These are phyloP conservation scores for Rheum nobile DNA, from an alignment of 148 eudicot species.

Conservation along the genomic window DNA sequence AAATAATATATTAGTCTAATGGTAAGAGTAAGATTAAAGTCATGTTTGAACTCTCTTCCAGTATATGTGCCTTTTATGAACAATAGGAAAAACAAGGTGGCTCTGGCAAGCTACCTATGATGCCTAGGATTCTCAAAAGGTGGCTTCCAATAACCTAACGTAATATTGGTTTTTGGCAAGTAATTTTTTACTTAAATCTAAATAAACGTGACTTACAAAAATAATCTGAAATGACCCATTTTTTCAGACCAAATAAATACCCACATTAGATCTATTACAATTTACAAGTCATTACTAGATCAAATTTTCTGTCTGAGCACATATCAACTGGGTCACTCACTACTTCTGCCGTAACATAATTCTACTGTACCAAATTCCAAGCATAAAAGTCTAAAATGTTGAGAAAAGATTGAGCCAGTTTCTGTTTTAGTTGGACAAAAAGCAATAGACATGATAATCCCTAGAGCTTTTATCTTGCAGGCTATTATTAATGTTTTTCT, in stretches of 20 bases:
- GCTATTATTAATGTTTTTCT: neutral
- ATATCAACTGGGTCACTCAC: neutral
- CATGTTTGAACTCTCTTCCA: neutral
- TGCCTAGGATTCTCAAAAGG: neutral
- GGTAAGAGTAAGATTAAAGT: neutral
- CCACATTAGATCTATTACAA: neutral
- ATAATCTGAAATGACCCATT: neutral
- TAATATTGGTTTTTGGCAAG: neutral
- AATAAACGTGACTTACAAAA: neutral
- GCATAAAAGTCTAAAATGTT: neutral
- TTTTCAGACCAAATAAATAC: neutral
- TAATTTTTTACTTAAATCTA: neutral
- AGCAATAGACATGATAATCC: neutral
- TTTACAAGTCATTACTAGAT: neutral
- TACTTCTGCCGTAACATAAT: neutral
- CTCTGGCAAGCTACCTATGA: neutral
- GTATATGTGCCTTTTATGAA: neutral
- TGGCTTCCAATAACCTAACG: neutral
- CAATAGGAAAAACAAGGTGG: neutral
- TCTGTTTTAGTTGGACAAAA: neutral
- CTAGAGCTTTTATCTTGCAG: neutral
- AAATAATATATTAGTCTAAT: neutral
- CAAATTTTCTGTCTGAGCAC: neutral
- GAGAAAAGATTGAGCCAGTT: neutral
- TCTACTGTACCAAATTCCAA: neutral